Base-by-base conservation (phyloP, 169 alveolate species). In the Theileria parva region DNA sequence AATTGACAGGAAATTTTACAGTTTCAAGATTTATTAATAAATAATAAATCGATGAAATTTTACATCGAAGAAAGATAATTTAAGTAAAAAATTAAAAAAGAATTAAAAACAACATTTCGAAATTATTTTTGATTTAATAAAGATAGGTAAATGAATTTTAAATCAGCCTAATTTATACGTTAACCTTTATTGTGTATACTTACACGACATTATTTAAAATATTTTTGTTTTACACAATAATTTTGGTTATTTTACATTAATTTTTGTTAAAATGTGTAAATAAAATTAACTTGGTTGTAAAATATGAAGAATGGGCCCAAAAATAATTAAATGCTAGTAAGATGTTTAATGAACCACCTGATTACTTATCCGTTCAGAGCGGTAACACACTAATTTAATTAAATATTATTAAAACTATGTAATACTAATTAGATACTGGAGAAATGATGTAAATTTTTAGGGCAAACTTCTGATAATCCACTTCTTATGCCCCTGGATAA, bases 401-500 rank as follows among this genome's bases (percentile, higher is more conserved):
- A 44, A 44, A 44, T 44, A 44, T 44, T 4, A 11, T 44, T 8
- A 37, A 37, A 6, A 37, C 4, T 37, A 37, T 37, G 4, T 37
- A 37, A 37, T 6, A 37, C 8, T 37, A 37, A 8, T 37, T 37
- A 37, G 8, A 37, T 37, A 8, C 4, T 4, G 8, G 13, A 6
- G 53, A 44, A 44, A 44, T 44, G 15, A 44, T 11, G 2, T 1
- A 44, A 44, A 44, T 11, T 44, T 8, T 44, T 44, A 44, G 53
- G 53, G 3, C 53, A 44, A 44, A 0, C 53, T 44, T 44, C 19
- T 7, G 53, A 44, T 44, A 84, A 84, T 39, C 86, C 83, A 9
- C 66, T 84, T 32, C 67, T 84, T 32, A 73, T 79, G 19, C 86
- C 86, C 21, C 37, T 84, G n/a, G 90, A 67, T n/a, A 60, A 70